These are phyloP conservation scores for Colletotrichum simmondsii DNA, from an alignment of 2,329 filamentous ascomycete genomes.

Conservation along the genomic window DNA sequence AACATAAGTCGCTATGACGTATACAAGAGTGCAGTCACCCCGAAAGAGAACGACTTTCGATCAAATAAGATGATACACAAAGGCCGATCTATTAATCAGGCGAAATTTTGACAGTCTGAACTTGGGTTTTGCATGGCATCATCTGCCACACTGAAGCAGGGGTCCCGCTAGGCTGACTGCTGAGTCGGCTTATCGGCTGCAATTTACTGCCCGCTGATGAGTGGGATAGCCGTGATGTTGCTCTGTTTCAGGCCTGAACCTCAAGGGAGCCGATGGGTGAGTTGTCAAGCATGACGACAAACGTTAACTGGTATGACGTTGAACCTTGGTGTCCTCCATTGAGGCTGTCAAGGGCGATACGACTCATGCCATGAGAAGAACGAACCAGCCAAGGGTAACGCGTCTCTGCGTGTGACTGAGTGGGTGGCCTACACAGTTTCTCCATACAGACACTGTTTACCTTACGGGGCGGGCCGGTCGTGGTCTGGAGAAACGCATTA, in stretches of 20 bases:
- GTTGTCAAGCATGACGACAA: not conserved
- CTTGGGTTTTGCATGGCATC: not conserved
- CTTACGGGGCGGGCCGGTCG: not conserved
- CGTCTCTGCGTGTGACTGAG: not conserved
- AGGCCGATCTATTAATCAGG: not conserved
- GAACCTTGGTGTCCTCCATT: not conserved
- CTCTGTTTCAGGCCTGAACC: not conserved
- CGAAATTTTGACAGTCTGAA: not conserved
- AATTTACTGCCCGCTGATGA: no score
- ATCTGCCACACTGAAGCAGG: no score
- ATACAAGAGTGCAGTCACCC: not conserved
- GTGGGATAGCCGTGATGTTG: no score
- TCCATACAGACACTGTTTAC: not conserved
- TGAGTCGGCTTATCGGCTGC: no score
- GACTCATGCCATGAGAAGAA: not conserved
- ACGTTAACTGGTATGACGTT: not conserved
- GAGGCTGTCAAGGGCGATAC: no score
- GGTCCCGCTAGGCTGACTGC: no score
- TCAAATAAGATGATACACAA: not conserved
- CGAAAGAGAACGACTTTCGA: not conserved
- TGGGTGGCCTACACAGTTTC: rapidly evolving
- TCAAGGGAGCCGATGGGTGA: not conserved
- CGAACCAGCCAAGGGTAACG: not conserved
- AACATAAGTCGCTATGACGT: not conserved
- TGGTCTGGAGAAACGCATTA: not conserved